A percentile compares a stretch with the other conserved stretches of the same genome.
These are phyloP conservation scores for Thermochaetoides thermophila DNA, from an alignment of 495 filamentous ascomycete genomes.

Conservation along the genomic window DNA sequence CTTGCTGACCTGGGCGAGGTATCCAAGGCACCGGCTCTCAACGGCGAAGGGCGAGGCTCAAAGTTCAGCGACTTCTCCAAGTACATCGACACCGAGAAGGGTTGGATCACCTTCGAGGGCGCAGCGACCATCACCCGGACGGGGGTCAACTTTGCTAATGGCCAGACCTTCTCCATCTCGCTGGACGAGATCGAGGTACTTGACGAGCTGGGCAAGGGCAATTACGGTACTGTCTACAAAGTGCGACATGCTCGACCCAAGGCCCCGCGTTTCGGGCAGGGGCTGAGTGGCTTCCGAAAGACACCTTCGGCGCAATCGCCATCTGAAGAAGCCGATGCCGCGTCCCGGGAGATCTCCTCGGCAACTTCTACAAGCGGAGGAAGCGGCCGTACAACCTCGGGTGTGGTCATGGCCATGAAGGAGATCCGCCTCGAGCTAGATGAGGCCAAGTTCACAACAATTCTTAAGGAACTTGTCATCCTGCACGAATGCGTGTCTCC, in stretches of 20 bases:
- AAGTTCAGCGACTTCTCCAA: slow-evolving; percentile 84
- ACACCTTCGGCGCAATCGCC: slow-evolving; percentile 9
- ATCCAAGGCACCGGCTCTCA: slow-evolving; percentile 14
- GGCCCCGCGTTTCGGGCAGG: slow-evolving; percentile 64
- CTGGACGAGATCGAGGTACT: slow-evolving; percentile 90
- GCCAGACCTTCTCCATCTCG: slow-evolving; percentile 83
- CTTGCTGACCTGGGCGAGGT: slow-evolving; percentile 16
- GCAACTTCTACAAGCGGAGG: slow-evolving; percentile 8
- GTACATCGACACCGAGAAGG: slow-evolving; percentile 80
- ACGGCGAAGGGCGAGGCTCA: slow-evolving; percentile 36
- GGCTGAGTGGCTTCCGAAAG: slow-evolving; percentile 50
- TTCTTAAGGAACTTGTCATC: slow-evolving; percentile 96
- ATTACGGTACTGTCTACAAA: slow-evolving; percentile 96
- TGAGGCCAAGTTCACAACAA: slow-evolving; percentile 89
- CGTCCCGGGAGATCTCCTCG: slow-evolving; percentile 7
- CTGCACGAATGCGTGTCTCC: slow-evolving; percentile 89
- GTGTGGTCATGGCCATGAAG: slow-evolving; percentile 96
- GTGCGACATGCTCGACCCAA: slow-evolving; percentile 73
- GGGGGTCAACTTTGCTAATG: slow-evolving; percentile 83
- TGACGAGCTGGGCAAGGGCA: slow-evolving; percentile 93
- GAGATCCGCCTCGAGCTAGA: slow-evolving; percentile 95
- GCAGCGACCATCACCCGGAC: slow-evolving; percentile 78
- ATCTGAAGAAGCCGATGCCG: neutral
- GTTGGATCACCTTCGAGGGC: slow-evolving; percentile 82
- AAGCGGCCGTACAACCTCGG: slow-evolving; percentile 29